Conservation (phyloP, 371 early-diverging fungal genomes). For the Capniomyces stellatus region DNA sequence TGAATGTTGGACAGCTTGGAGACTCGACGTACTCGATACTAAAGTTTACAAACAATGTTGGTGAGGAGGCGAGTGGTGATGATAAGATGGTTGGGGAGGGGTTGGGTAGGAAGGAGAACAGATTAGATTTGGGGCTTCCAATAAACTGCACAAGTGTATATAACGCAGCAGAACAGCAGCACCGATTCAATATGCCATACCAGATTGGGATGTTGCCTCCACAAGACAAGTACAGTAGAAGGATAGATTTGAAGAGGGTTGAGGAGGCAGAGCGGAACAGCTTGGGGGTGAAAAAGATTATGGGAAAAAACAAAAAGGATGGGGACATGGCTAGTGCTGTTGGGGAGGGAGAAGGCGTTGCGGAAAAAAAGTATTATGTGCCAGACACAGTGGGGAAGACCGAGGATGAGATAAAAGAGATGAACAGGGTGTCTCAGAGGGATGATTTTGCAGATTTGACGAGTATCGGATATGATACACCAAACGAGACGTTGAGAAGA, state of each 20-base stretch:
- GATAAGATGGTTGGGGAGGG: not conserved
- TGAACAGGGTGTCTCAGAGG: not conserved
- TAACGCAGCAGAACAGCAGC: slow-evolving; percentile 20
- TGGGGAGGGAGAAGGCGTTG: not conserved
- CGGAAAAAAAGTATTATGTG: no score
- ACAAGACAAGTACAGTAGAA: not conserved
- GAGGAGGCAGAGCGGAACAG: no score
- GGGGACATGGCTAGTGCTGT: slow-evolving; percentile 12
- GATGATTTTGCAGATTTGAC: slow-evolving; percentile 14
- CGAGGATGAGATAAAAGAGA: not conserved
- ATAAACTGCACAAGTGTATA: slow-evolving; percentile 3
- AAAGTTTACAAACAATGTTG: not conserved
- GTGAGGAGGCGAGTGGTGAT: not conserved
- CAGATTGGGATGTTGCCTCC: slow-evolving; percentile 23
- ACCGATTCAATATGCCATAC: slow-evolving; percentile 25
- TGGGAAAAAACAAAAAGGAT: slow-evolving; percentile 5
- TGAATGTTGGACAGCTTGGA: slow-evolving; percentile 20
- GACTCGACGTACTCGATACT: slow-evolving; percentile 19
- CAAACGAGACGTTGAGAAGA: slow-evolving; percentile 12
- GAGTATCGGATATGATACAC: slow-evolving; percentile 17
- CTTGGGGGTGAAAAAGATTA: not conserved
- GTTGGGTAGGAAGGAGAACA: not conserved
- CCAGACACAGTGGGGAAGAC: slow-evolving; percentile 1
- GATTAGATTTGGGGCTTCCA: no score
- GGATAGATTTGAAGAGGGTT: no score